Evolutionary conservation across 2,329 filamentous ascomycete genomes (phyloP).

Genomic region (Phialemonium atrogriseum): DNA sequence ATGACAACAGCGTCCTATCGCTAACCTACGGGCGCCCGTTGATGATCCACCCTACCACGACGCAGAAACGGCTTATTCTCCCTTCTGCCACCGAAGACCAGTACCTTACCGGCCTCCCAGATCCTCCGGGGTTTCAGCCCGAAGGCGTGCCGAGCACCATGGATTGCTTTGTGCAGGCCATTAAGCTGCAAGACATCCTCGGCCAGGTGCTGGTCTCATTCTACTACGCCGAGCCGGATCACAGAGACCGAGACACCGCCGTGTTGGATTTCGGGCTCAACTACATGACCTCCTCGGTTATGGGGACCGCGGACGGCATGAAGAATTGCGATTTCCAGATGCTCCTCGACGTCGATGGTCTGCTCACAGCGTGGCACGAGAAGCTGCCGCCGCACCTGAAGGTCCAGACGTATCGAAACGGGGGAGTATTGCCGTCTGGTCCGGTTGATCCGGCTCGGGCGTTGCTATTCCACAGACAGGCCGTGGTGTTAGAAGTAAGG

Average conservation of each 20-base stretch:
- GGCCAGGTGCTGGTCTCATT: conserved; percentile 4
- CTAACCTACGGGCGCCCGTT: conserved; percentile 5
- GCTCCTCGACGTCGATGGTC: too few relatives aligned
- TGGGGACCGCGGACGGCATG: too few relatives aligned
- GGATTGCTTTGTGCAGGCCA: conserved; percentile 2
- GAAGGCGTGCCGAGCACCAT: conserved; percentile 1
- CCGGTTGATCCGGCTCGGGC: too few relatives aligned
- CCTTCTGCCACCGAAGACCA: conserved; percentile 5
- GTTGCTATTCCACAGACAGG: too few relatives aligned
- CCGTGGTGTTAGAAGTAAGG: too few relatives aligned
- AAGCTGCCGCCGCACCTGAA: too few relatives aligned
- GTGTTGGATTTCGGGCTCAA: conserved; percentile 2
- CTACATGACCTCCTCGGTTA: too few relatives aligned
- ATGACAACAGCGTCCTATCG: too few relatives aligned
- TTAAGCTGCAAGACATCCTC: conserved; percentile 5
- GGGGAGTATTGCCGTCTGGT: too few relatives aligned
- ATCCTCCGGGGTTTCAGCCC: background rate
- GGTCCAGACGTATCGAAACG: too few relatives aligned
- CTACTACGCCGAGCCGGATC: background rate
- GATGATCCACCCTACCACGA: conserved; percentile 5
- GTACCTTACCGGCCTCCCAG: conserved; percentile 1
- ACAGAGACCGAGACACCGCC: background rate
- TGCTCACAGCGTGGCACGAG: too few relatives aligned
- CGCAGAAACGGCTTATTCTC: conserved; percentile 1
- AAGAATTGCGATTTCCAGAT: too few relatives aligned